Conservation (phyloP, 176 grass and related monocot genomes). For the Luzula sylvatica region DNA sequence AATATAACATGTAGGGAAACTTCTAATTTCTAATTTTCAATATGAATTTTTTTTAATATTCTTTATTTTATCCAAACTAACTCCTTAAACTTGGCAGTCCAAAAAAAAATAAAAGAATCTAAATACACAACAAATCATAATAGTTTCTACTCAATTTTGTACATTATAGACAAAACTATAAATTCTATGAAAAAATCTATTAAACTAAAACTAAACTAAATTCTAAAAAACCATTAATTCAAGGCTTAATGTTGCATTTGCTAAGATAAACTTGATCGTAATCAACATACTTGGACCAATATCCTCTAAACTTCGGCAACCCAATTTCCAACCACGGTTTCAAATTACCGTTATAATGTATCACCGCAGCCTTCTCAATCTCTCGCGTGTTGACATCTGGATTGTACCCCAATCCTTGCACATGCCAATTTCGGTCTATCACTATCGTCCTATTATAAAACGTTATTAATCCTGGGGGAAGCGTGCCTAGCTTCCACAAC, state of each 20-base stretch:
- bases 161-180: not conserved
- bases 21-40: too few species aligned
- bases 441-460: constrained; percentile 61
- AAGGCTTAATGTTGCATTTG: constrained; percentile 80
- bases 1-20: too few species aligned
- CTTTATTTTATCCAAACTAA: too few species aligned
- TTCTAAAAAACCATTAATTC: constrained; percentile 3
- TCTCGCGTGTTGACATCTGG: constrained; percentile 53
- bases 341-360: constrained; percentile 89
- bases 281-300: constrained; percentile 77
- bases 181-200: not conserved
- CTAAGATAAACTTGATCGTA: constrained; percentile 54
- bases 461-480: constrained; percentile 76
- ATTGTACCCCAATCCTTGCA: constrained; percentile 78
- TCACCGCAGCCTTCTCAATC: constrained; percentile 42
- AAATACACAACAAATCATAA: too few species aligned
- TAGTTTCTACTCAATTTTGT: too few species aligned
- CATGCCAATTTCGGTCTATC: constrained; percentile 47
- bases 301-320: constrained; percentile 44
- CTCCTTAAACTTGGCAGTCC: too few species aligned
- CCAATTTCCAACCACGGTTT: constrained; percentile 91
- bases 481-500: constrained; percentile 76
- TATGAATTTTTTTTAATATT: too few species aligned
- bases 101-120: too few species aligned
- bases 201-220: not conserved